Conservation (phyloP, 2,329 filamentous ascomycete genomes). For the Exophiala sp. region DNA sequence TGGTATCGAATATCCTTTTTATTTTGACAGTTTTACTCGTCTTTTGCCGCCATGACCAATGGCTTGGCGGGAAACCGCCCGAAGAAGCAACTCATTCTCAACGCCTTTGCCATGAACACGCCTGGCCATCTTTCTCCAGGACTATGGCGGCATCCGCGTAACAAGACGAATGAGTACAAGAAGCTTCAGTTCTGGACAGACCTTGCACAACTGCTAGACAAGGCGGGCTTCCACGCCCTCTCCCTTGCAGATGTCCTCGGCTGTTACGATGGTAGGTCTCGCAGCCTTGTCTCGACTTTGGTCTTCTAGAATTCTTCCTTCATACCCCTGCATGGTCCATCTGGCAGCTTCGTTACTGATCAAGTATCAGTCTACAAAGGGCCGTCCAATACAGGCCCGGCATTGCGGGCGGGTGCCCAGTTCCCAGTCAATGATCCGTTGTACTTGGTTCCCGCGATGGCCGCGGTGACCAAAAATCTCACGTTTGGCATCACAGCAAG, state of each 20-base stretch:
- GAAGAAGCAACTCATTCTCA: slow-evolving; percentile 38
- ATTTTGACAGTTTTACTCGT: background rate
- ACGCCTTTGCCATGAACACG: slow-evolving; percentile 45
- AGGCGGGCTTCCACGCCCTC: slow-evolving; percentile 46
- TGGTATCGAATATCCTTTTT: too few species aligned
- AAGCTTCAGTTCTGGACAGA: slow-evolving; percentile 44
- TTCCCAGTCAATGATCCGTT: slow-evolving; percentile 55
- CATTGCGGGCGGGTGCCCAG: slow-evolving; percentile 38
- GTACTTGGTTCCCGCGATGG: slow-evolving; percentile 46
- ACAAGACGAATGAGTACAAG: slow-evolving; percentile 38
- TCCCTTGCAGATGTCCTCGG: slow-evolving; percentile 47
- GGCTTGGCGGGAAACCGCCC: slow-evolving; percentile 2
- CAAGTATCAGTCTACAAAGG: slow-evolving; percentile 36
- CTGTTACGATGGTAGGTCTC: slow-evolving; percentile 14
- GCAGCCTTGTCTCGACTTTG: background rate
- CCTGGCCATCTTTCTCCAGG: slow-evolving; percentile 45
- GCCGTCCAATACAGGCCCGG: slow-evolving; percentile 36
- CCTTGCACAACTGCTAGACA: slow-evolving; percentile 44
- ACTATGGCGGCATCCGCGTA: slow-evolving; percentile 34
- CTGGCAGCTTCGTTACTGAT: slow-evolving; percentile 1
- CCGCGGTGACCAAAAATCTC: slow-evolving; percentile 43
- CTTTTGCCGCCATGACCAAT: background rate
- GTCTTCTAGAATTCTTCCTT: background rate
- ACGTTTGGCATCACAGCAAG: slow-evolving; percentile 62
- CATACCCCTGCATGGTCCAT: background rate